phyloP scores from a whole-genome alignment of 2,329 filamentous ascomycete species.

The Fusarium camptoceras region DNA sequence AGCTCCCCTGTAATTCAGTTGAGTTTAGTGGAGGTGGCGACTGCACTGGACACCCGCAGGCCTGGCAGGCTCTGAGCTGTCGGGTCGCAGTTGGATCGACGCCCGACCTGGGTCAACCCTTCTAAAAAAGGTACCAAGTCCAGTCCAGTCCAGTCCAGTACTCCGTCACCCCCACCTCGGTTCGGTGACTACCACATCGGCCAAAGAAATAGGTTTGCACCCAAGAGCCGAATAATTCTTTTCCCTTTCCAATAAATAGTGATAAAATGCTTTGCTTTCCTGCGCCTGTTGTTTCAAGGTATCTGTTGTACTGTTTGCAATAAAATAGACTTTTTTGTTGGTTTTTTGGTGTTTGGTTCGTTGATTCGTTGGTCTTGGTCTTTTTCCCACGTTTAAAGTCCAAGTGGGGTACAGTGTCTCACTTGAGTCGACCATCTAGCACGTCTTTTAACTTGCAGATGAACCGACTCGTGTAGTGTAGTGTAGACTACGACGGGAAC shows the following conservation, averaged over 20 bases:
- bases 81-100: slow-evolving; percentile 15
- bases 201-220: slow-evolving; percentile 44
- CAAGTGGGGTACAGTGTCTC: slow-evolving; percentile 35
- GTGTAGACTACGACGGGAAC: background rate
- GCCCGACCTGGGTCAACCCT: slow-evolving; percentile 5
- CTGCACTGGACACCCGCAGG: slow-evolving; percentile 4
- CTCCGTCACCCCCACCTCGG: background rate
- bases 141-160: background rate
- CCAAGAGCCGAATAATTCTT: slow-evolving; percentile 43
- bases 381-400: slow-evolving; percentile 6
- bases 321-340: slow-evolving; percentile 28
- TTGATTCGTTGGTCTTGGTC: slow-evolving; percentile 21
- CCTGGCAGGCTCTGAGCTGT: background rate
- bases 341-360: slow-evolving; percentile 28
- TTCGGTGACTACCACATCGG: slow-evolving; percentile 8
- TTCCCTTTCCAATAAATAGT: slow-evolving; percentile 25
- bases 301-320: slow-evolving; percentile 16
- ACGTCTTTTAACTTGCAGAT: slow-evolving; percentile 27
- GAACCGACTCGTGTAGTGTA: slow-evolving; percentile 8
- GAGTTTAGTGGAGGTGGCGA: slow-evolving; percentile 18
- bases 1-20: background rate
- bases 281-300: slow-evolving; percentile 32
- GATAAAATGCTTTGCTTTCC: slow-evolving; percentile 19
- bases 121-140: slow-evolving; percentile 31
- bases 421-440: slow-evolving; percentile 26